Evolutionary conservation across 2,329 filamentous ascomycete species (phyloP).

Genomic region (Fusarium caatingaense): DNA sequence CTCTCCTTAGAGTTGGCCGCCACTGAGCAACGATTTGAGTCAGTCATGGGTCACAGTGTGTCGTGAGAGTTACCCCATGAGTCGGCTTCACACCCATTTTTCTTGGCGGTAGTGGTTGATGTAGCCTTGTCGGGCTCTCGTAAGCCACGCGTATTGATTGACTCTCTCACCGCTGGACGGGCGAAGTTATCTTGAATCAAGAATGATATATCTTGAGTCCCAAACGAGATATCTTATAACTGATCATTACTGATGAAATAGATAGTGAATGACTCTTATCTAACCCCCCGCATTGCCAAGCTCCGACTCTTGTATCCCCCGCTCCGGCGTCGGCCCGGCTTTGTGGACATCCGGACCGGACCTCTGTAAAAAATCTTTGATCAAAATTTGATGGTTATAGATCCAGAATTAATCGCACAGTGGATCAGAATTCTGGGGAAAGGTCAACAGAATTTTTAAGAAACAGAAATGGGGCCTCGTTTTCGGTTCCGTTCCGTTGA

Average conservation of each 20-base stretch:
- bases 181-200: conserved; percentile 16
- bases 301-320: conserved; percentile 6
- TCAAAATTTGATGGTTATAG: background rate
- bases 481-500: background rate
- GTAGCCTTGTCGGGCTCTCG: conserved; percentile 27
- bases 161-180: conserved; percentile 5
- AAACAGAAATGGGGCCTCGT: background rate
- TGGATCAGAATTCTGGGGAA: conserved; percentile 31
- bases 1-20: background rate
- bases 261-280: conserved; percentile 9
- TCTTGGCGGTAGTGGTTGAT: background rate
- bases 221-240: too few relatives aligned
- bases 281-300: conserved; percentile 25
- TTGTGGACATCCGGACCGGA: conserved; percentile 31
- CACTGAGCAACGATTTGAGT: conserved; percentile 35
- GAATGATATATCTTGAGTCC: background rate
- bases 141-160: conserved; percentile 18
- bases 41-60: conserved; percentile 36
- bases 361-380: conserved; percentile 9
- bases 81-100: background rate
- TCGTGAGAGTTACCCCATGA: background rate
- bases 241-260: background rate
- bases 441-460: conserved; percentile 1
- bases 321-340: conserved; percentile 42
- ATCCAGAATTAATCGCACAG: conserved; percentile 34